Evolutionary conservation across 202 grass and related monocot species (phyloP).

Genomic region (Bolboschoenoplectus hybrid): DNA sequence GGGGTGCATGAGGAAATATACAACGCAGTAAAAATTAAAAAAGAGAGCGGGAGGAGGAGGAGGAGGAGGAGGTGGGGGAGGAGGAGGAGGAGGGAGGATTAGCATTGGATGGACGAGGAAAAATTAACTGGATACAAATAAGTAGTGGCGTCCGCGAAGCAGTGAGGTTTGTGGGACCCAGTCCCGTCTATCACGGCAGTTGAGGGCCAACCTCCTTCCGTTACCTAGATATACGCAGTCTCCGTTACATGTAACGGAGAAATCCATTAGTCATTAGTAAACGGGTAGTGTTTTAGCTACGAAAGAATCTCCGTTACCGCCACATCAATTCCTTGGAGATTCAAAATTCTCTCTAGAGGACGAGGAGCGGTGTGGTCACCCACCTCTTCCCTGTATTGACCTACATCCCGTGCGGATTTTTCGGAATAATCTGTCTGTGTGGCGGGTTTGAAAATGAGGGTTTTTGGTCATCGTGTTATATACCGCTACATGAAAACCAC

Average conservation of each 20-base stretch:
- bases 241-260: slow-evolving; percentile 27
- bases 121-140: slow-evolving; percentile 41
- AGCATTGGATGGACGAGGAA: slow-evolving; percentile 1
- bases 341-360: slow-evolving; percentile 33
- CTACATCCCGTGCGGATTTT: background rate
- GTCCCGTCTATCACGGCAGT: background rate
- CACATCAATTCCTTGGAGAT: slow-evolving; percentile 38
- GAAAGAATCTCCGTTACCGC: slow-evolving; percentile 40
- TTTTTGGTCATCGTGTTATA: too few relatives aligned
- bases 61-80: too few relatives aligned
- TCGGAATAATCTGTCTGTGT: background rate
- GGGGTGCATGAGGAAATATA: too few relatives aligned
- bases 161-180: background rate
- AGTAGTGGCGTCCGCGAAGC: slow-evolving; percentile 45
- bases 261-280: background rate
- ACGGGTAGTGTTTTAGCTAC: background rate
- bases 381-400: background rate
- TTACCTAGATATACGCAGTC: background rate
- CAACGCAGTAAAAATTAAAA: too few relatives aligned
- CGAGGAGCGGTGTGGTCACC: slow-evolving; percentile 39
- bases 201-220: background rate
- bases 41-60: too few relatives aligned
- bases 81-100: background rate
- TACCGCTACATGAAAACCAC: background rate
- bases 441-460: background rate